A percentile compares a stretch with the other conserved stretches of the same genome.
phyloP scores from a whole-genome alignment of 2,329 filamentous ascomycete genomes.

The Exophiala oligosperma region DNA sequence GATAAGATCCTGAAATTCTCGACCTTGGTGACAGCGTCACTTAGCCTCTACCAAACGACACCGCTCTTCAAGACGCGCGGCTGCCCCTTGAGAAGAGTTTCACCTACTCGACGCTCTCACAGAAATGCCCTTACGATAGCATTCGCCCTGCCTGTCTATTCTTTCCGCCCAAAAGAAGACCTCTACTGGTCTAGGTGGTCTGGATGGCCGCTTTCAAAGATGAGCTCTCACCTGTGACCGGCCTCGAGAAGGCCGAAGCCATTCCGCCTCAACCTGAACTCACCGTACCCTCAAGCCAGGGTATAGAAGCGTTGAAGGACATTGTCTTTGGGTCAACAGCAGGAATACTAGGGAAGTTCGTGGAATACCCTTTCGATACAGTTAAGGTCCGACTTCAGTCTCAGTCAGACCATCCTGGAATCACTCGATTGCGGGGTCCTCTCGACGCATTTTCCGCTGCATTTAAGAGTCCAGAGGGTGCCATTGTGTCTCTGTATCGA shows the following conservation, averaged over 20 bases:
- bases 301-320: conserved; percentile 75
- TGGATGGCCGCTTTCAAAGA: conserved; percentile 29
- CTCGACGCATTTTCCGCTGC: conserved; percentile 77
- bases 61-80: conserved; percentile 15
- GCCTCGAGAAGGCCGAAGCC: conserved; percentile 18
- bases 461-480: conserved; percentile 81
- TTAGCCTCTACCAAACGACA: conserved; percentile 21
- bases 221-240: conserved; percentile 19
- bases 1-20: background rate
- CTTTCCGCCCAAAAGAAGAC: background rate
- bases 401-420: conserved; percentile 75
- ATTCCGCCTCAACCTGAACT: conserved; percentile 10
- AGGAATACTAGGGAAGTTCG: conserved; percentile 88
- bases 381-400: conserved; percentile 96
- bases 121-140: conserved; percentile 39
- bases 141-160: conserved; percentile 13
- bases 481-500: conserved; percentile 74
- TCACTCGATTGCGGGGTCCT: conserved; percentile 57
- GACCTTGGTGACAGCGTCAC: conserved; percentile 10
- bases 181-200: background rate
- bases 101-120: conserved; percentile 18
- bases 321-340: conserved; percentile 83
- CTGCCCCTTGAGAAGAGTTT: background rate
- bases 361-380: conserved; percentile 98
- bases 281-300: conserved; percentile 42